Conservation (phyloP, 164 flowering plant species). For the Vitis vinifera region DNA sequence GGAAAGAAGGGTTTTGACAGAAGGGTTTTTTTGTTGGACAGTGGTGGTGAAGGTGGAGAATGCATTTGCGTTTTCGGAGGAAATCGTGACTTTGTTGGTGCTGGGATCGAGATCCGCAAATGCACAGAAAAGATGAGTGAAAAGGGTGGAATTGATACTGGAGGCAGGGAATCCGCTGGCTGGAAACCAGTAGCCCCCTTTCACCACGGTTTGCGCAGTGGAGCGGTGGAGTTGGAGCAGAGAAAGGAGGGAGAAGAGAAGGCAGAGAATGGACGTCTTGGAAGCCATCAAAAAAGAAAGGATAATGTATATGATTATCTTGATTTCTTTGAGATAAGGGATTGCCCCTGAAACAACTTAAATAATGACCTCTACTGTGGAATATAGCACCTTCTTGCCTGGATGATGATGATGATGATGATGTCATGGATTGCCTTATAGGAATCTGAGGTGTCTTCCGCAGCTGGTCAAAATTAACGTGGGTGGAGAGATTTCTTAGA, state of each 20-base stretch:
- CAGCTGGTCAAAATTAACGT: too few species aligned
- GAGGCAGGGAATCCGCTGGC: constrained; percentile 12
- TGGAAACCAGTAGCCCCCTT: constrained; percentile 18
- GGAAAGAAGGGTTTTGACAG: constrained; percentile 20
- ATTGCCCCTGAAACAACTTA: too few species aligned
- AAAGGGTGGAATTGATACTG: constrained; percentile 18
- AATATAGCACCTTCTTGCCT: too few species aligned
- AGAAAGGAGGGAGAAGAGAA: background rate
- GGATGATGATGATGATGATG: too few species aligned
- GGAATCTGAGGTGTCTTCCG: too few species aligned
- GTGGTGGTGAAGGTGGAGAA: constrained; percentile 19
- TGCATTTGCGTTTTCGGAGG: background rate
- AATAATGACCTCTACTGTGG: too few species aligned
- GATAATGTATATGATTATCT: background rate
- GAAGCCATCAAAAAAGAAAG: constrained; percentile 8
- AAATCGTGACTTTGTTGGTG: constrained; percentile 11
- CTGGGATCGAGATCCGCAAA: constrained; percentile 14
- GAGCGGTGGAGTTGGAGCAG: constrained; percentile 12
- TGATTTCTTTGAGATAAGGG: too few species aligned
- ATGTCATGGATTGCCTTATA: too few species aligned
- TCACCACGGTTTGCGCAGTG: constrained; percentile 9
- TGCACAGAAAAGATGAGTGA: constrained; percentile 24
- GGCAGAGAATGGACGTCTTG: background rate
- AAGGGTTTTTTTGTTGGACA: constrained; percentile 18
- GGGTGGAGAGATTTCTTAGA: too few species aligned